phyloP scores from a whole-genome alignment of 495 filamentous ascomycete genomes.

The Amorphotheca resinae region DNA sequence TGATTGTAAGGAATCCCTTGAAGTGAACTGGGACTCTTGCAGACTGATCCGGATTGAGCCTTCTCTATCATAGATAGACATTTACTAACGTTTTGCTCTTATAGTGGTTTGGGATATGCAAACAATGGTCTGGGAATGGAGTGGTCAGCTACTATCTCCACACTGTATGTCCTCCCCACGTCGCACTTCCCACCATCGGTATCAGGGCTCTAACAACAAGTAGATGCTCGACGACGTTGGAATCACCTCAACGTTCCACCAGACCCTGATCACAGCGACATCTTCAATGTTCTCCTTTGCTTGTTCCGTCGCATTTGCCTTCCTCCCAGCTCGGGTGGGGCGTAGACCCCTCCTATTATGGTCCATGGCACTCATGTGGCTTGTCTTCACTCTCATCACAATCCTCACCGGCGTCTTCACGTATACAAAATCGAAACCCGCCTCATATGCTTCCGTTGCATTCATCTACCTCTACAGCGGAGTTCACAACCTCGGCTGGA shows the following conservation, averaged over 20 bases:
- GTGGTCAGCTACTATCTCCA: constrained; percentile 21
- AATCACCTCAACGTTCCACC: constrained; percentile 22
- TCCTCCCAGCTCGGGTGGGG: constrained; percentile 4
- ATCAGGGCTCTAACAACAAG: neutral
- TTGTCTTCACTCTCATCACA: constrained; percentile 6
- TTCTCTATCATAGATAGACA: too few relatives aligned
- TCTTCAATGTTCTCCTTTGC: constrained; percentile 9
- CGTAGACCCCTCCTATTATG: constrained; percentile 4
- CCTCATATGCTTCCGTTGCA: constrained; percentile 5
- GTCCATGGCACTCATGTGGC: constrained; percentile 1
- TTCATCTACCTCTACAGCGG: constrained; percentile 11
- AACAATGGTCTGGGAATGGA: constrained; percentile 18
- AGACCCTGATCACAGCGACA: constrained; percentile 24
- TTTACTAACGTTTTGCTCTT: too few relatives aligned
- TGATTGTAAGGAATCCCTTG: too few relatives aligned
- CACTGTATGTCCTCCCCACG: neutral
- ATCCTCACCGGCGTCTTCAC: constrained; percentile 2
- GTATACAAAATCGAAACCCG: neutral
- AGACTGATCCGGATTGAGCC: too few relatives aligned
- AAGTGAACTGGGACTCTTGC: too few relatives aligned
- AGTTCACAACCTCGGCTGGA: constrained; percentile 8
- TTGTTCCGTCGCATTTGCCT: constrained; percentile 4
- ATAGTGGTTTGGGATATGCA: constrained; percentile 17
- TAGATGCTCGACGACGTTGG: constrained; percentile 17
- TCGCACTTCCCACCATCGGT: constrained; percentile 10